Percentiles rank a stretch among this genome's conserved stretches.
These are phyloP conservation scores for Tylopilus sp. DNA, from an alignment of 768 basidiomycete genomes.

Conservation along the genomic window DNA sequence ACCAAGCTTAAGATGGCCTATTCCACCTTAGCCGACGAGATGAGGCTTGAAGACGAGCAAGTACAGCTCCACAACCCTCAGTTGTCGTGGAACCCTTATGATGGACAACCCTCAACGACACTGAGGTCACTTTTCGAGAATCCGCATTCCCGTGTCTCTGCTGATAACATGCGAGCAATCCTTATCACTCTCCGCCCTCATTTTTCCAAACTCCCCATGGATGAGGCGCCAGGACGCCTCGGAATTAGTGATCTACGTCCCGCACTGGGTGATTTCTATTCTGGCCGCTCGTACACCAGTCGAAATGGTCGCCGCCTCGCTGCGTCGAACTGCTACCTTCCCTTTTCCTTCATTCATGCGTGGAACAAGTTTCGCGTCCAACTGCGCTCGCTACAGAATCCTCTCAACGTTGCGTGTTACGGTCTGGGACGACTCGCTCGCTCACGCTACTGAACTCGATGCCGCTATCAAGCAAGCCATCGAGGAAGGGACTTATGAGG, in stretches of 20 bases:
- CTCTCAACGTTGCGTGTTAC: too few relatives aligned
- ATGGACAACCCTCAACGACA: too few relatives aligned
- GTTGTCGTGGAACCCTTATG: too few relatives aligned
- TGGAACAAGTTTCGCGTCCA: slow-evolving; percentile 14
- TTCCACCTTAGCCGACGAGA: neutral
- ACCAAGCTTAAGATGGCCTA: neutral
- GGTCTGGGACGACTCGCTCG: too few relatives aligned
- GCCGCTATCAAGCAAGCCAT: too few relatives aligned
- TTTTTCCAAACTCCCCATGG: neutral
- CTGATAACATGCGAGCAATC: neutral
- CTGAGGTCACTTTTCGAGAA: neutral
- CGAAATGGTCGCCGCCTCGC: neutral
- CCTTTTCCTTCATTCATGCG: neutral
- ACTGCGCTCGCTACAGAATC: slow-evolving; percentile 1
- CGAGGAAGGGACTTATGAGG: too few relatives aligned
- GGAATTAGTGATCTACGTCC: neutral
- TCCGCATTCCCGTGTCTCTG: neutral
- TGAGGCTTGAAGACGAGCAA: neutral
- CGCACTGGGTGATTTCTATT: slow-evolving; percentile 4
- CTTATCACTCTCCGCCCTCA: slow-evolving; percentile 4
- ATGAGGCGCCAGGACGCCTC: neutral
- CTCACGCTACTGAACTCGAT: too few relatives aligned
- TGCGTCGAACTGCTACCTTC: neutral
- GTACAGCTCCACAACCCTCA: too few relatives aligned
- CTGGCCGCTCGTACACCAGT: neutral